Evolutionary conservation across 352 stramenopile species (phyloP), one percentile per base, ranked within the genome.

Genomic region (Globisporangium camurandrum): DNA sequence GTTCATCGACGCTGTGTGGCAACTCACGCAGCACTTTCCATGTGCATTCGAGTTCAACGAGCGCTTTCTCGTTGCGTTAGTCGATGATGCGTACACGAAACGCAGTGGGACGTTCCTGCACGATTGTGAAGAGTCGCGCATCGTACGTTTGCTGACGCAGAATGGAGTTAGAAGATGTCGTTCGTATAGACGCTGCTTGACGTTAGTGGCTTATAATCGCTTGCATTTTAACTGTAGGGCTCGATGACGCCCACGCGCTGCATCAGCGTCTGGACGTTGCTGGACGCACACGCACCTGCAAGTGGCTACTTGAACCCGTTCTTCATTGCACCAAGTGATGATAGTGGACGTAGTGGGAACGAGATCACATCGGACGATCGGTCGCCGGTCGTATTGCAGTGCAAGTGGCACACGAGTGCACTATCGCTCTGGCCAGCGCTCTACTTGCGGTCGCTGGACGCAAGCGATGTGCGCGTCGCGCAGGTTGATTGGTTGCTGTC

Each of bases 11-110:
- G 97, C 92, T 31, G 88, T 99, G 16, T 99, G 91, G 77, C 96
- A 99, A 74, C 67, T 99, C 17, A 83, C 97, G 37, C 84, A 91
- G 39, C 95, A 98, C 48, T 98, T 96, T 46, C 96, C 97, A 11
- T 92, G 92, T 44, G 96, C 83, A 31, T 99, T 99, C 50, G 96
- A 99, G 70, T 99, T 99, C 66, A 99, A 95, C 59, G 84, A 96
- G 53, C 67, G 69, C 11, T 93, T 79, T 52, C 65, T 99, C 34
- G 81, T 98, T 20, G 79, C 92, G 30, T 51, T 99, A 1, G 78
- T 97, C 1, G 95, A 99, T 53, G 93, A 98, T 67, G 76, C 97
- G 8, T 98, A 99, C 63, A 86, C 68, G 33, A 98, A 97, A 57
- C 88, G 91, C 20, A 99, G 98, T 64, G 96, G 95, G 2, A 99